phyloP scores from a whole-genome alignment of 176 grass and related monocot species.

The Tillandsia leiboldiana region DNA sequence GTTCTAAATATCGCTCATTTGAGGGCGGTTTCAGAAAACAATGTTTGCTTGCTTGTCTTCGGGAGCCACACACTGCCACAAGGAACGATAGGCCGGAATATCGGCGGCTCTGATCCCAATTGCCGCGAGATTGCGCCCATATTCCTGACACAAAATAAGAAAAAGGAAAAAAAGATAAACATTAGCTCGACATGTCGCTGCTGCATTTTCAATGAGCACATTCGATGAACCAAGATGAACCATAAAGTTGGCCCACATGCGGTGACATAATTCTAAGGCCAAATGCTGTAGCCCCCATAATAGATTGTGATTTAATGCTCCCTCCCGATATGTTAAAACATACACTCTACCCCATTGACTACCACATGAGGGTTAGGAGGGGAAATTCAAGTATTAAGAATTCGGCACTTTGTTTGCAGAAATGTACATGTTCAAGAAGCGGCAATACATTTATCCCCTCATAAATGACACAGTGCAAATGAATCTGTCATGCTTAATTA shows the following conservation, averaged over 20 bases:
- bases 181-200: neutral
- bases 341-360: too few relatives aligned
- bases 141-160: constrained; percentile 51
- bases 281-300: too few relatives aligned
- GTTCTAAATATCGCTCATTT: neutral
- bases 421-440: too few relatives aligned
- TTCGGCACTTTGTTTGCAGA: too few relatives aligned
- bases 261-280: too few relatives aligned
- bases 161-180: neutral
- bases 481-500: neutral
- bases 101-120: constrained; percentile 62
- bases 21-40: constrained; percentile 34
- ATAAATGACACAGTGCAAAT: too few relatives aligned
- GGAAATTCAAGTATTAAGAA: too few relatives aligned
- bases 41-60: constrained; percentile 80
- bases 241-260: too few relatives aligned
- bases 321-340: too few relatives aligned
- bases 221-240: neutral
- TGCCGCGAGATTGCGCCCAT: constrained; percentile 61
- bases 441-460: too few relatives aligned
- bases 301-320: too few relatives aligned
- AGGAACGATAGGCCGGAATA: constrained; percentile 52
- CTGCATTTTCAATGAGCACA: neutral
- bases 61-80: constrained; percentile 95
- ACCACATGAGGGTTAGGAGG: too few relatives aligned